Evolutionary conservation across 805 yeast genomes (phyloP).

Genomic region (Suhomyces sp.): DNA sequence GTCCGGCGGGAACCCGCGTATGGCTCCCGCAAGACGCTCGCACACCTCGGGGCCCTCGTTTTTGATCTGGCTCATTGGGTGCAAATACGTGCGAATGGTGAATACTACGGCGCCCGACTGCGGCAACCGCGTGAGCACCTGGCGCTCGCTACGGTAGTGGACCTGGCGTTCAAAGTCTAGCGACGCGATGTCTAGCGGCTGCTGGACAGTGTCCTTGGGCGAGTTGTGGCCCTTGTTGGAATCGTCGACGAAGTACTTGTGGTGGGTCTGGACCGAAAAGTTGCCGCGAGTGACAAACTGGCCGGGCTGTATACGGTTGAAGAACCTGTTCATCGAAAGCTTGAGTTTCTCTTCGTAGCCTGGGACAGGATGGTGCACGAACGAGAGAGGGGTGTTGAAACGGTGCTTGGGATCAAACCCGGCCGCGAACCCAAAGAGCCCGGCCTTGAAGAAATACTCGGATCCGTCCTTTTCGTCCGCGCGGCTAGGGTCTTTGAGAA

Average conservation of each 20-base stretch:
- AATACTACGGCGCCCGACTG: constrained; percentile 37
- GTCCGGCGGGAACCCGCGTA: constrained; percentile 58
- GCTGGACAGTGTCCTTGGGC: constrained; percentile 22
- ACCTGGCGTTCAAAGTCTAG: constrained; percentile 39
- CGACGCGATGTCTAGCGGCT: constrained; percentile 24
- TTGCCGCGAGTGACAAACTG: constrained; percentile 40
- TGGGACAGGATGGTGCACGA: constrained; percentile 42
- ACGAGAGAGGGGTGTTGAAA: constrained; percentile 36
- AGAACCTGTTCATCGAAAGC: constrained; percentile 40
- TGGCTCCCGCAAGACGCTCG: constrained; percentile 58
- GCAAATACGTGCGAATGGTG: constrained; percentile 40
- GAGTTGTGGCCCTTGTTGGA: constrained; percentile 39
- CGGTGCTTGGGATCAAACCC: constrained; percentile 41
- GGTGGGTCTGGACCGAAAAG: constrained; percentile 40
- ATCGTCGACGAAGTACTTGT: constrained; percentile 34
- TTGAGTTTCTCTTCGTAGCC: constrained; percentile 39
- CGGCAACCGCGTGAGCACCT: constrained; percentile 38
- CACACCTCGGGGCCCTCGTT: constrained; percentile 35
- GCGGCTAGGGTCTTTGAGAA: constrained; percentile 31
- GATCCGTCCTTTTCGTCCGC: constrained; percentile 27
- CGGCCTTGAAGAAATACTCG: constrained; percentile 43
- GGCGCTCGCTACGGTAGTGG: constrained; percentile 44
- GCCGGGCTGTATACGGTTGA: constrained; percentile 32
- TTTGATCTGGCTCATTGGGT: constrained; percentile 33
- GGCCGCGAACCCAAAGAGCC: constrained; percentile 45